phyloP scores from a whole-genome alignment of 2,329 filamentous ascomycete species.

The Hirsutella thompsonii region DNA sequence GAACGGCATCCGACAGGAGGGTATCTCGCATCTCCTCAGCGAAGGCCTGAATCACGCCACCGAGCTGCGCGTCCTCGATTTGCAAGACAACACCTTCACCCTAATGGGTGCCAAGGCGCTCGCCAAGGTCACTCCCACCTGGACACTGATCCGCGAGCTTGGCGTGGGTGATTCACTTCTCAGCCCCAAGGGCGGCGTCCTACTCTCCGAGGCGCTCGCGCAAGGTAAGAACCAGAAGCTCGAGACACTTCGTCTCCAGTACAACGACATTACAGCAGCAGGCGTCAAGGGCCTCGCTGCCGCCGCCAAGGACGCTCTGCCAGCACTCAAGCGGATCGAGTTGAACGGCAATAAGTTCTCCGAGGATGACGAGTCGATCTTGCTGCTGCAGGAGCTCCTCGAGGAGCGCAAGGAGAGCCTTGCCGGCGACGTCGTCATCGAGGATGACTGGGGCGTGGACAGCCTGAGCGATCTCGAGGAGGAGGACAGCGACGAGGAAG shows the following conservation, averaged over 20 bases:
- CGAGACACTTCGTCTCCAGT: constrained; percentile 73
- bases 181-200: constrained; percentile 59
- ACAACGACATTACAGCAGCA: constrained; percentile 79
- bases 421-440: constrained; percentile 52
- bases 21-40: constrained; percentile 68
- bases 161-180: constrained; percentile 84
- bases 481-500: constrained; percentile 55
- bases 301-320: constrained; percentile 56
- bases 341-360: constrained; percentile 92
- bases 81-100: constrained; percentile 98
- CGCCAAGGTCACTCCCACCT: constrained; percentile 59
- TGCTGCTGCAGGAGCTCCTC: constrained; percentile 56
- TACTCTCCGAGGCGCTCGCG: constrained; percentile 60
- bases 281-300: constrained; percentile 59
- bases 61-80: constrained; percentile 63
- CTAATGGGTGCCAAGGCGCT: constrained; percentile 65
- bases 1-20: constrained; percentile 92
- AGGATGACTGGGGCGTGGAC: constrained; percentile 77
- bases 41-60: constrained; percentile 63
- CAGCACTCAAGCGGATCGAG: constrained; percentile 72
- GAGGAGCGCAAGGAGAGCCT: constrained; percentile 66
- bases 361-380: constrained; percentile 67
- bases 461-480: constrained; percentile 78
- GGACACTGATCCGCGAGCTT: constrained; percentile 67
- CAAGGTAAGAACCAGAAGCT: constrained; percentile 68